Base-by-base conservation (phyloP, 2,329 filamentous ascomycete genomes). In the Corynespora cassiicola region DNA sequence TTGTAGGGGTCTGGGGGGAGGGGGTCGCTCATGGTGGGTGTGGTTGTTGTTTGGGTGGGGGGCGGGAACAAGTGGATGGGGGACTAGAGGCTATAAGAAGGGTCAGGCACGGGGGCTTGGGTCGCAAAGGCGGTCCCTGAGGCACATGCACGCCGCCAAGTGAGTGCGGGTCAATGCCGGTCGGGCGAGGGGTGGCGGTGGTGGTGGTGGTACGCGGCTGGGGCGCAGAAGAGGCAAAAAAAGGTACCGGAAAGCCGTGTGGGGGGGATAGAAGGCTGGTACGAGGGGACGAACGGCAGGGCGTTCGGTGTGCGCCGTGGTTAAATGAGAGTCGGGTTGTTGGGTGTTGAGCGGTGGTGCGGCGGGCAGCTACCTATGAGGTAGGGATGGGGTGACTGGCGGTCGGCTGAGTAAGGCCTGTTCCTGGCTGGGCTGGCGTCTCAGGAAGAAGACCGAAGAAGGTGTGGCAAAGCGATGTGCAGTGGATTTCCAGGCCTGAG, bases 1-100 rank as follows among this genome's bases (percentile, higher is more conserved):
- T 77, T 81, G 75, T 95, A 96, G 31, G 90, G 92, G 73, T 97
- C 89, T 47, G 82, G 77, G 20, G 81, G 70, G 42, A 76, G 56
- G 32, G 70, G 65, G 21, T 68, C 68, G 31, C 65, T 64, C 53
- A 79, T 74, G 64, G 65, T 74, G 74, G 80, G 79, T 29, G 27
- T 28, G 36, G 18, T n/a, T n/a, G n/a, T n/a, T n/a, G n/a, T n/a
- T n/a, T 35, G 24, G 20, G 31, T 24, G 34, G 36, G 34, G 33
- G 25, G 20, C 39, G 24, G 44, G 26, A 28, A 18, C 34, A 41
- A 6, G 20, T 31, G 28, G 7, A 25, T 34, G 14, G 25, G 31
- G 39, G 17, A 12, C 36, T 44, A 14, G 31, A 19, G 44, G 42
- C 39, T 36, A 45, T 45, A 40, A 41, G 30, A 30, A 35, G 6